Base-by-base conservation (phyloP, 1,284 basidiomycete species). In the Irpex sp. region DNA sequence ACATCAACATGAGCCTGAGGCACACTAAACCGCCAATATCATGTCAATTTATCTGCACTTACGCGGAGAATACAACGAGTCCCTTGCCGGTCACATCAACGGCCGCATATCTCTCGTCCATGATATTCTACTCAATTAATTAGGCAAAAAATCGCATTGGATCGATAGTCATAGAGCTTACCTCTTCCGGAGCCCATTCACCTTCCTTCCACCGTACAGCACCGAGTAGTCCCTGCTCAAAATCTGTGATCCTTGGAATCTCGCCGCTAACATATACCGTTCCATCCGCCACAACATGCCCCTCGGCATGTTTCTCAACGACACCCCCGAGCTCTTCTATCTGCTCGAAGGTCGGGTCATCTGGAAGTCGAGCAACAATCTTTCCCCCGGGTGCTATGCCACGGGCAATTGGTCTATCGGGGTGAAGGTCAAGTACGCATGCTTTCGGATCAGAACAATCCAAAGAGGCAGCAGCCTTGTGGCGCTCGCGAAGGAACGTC, bases 1-100 rank as follows among this genome's bases (percentile, higher is more conserved):
- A 13, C 44, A 31, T 52, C 13, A 55, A 51, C 48, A 47, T 57
- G 60, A 31, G 54, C 55, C 21, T 5, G 38, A 58, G 40, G 31
- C 26, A 26, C 26, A 26, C 26, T 26, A 26, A 26, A 26, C 4
- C 26, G 26, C 19, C 47, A 49, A 37, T 51, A 21, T 26, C 44
- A 26, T 26, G 26, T 26, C 26, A 26, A 26, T 26, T 26, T 26
- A 26, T 26, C 26, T 26, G 26, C 48, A 79, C 88, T 73, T 66
- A 92, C 85, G 92, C 87, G 77, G 89, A 93, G 74, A 94, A 92
- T 58, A 94, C 80, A 19, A 94, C 82, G 36, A 94, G 75, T 0
- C 93, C 92, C 72, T 92, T 93, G 17, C 90, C 91, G 31, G 81
- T 79, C 0, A 94, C 88, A 73, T 94, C 90, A 44, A 93, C 78